Base-by-base conservation (phyloP, 108 stramenopile genomes). In the Skeletonema marinoi region DNA sequence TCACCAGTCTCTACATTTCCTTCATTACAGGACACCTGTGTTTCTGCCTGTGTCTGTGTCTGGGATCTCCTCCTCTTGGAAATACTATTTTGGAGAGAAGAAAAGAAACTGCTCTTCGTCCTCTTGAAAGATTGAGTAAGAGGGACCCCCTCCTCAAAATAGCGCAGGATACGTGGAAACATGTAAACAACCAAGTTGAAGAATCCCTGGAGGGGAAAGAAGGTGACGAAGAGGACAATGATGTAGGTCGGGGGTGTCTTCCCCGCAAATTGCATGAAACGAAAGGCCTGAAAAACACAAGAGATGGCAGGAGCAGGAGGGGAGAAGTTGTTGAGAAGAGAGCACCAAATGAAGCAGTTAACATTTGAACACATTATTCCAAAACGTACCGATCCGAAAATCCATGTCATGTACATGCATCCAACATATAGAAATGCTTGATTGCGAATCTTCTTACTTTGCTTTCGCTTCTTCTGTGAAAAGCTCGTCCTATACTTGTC, bases 171-270 rank as follows among this genome's bases (percentile, higher is more conserved):
- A 12, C 32, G 60, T 17, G 60, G 60, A 32, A 60, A 60, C 60
- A 29, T 44, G 14, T 76, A 76, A 2, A 76, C 68, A 3, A 76
- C 11, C 31, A 68, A 35, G 21, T 76, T 76, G 35, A 76, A 76
- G 68, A 76, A 76, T 17, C 75, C 75, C 25, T 69, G 68, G 30
- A 76, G 35, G 16, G 75, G 75, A n/a, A 76, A 31, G 11, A 76
- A 76, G 36, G 63, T 68, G n/a, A 69, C 75, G 33, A 69, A 68
- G 32, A 76, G 36, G 6, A 65, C 19, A 17, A 35, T 73, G 19
- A 73, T 19, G 61, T 46, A 25, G 25, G 25, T 25, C 25, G 25
- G 25, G 25, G 25, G 25, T 25, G 25, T 25, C 25, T 25, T 25
- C 31, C 67, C 67, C 2, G 67, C 67, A 31, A 48, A 68, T 46